Conservation (phyloP, 2,329 filamentous ascomycete species). For the Aspergillus tanneri region DNA sequence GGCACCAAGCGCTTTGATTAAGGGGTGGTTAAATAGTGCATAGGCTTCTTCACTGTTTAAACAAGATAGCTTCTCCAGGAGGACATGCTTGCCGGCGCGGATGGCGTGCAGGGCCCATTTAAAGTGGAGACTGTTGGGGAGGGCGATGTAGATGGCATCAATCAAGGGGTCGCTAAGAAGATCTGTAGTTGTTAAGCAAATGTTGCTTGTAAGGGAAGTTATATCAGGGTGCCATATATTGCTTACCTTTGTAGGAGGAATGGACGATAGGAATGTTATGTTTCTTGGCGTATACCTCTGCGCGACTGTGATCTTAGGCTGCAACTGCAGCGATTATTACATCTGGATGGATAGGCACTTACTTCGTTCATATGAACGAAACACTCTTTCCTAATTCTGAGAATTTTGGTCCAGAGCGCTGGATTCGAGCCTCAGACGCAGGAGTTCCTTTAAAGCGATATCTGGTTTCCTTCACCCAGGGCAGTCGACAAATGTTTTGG, state of each 20-base stretch:
- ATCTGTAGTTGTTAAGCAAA: no score
- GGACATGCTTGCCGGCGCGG: conserved; percentile 54
- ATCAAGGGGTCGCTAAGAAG: conserved; percentile 32
- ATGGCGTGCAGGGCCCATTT: conserved; percentile 53
- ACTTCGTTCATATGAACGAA: conserved; percentile 31
- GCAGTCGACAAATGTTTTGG: conserved; percentile 47
- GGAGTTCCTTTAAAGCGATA: conserved; percentile 32
- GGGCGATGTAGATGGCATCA: conserved; percentile 49
- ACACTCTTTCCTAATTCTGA: conserved; percentile 30
- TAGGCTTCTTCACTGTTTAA: conserved; percentile 49
- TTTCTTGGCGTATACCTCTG: conserved; percentile 51
- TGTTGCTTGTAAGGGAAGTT: no score
- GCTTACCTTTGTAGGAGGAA: conserved; percentile 45
- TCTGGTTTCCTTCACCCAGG: conserved; percentile 37
- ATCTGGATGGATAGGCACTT: conserved; percentile 54
- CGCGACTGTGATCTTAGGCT: conserved; percentile 50
- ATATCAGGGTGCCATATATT: no score
- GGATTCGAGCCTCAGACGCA: conserved; percentile 27
- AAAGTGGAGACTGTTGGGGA: conserved; percentile 41
- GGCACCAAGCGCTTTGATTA: conserved; percentile 26
- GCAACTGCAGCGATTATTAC: conserved; percentile 56
- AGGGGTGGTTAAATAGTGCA: conserved; percentile 44
- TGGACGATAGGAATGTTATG: conserved; percentile 48
- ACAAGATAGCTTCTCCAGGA: conserved; percentile 56
- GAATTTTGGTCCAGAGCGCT: conserved; percentile 34